Percentiles rank a stretch among this genome's conserved stretches.
Evolutionary conservation across 2,329 filamentous ascomycete species (phyloP).

Genomic region (Fulvia fulva): DNA sequence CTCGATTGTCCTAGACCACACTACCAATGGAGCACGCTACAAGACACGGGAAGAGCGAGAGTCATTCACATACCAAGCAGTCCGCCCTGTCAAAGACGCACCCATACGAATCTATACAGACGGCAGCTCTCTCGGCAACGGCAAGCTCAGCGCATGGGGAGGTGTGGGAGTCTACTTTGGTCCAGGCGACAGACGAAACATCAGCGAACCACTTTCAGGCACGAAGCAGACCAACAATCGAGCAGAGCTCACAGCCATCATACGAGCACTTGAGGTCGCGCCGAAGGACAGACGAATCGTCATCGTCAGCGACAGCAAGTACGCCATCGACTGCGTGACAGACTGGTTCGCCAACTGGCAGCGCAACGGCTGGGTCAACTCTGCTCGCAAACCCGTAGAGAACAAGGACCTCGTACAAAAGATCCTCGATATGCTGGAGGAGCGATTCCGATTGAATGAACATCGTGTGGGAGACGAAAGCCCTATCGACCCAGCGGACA

Average conservation of each 20-base stretch:
- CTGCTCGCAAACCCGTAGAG: constrained; percentile 66
- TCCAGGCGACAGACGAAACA: constrained; percentile 50
- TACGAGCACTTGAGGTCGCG: constrained; percentile 74
- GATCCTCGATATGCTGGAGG: constrained; percentile 66
- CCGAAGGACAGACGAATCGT: constrained; percentile 64
- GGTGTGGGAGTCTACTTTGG: constrained; percentile 65
- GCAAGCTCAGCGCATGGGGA: constrained; percentile 51
- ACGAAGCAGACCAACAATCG: constrained; percentile 86
- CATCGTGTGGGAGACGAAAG: constrained; percentile 23
- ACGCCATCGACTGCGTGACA: constrained; percentile 84
- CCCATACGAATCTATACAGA: constrained; percentile 61
- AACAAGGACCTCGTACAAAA: constrained; percentile 80
- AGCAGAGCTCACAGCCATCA: constrained; percentile 86
- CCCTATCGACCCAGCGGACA: constrained; percentile 10
- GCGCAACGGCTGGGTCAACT: constrained; percentile 72
- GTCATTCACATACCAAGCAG: constrained; percentile 45
- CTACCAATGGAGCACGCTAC: constrained; percentile 52
- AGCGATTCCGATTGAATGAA: constrained; percentile 38
- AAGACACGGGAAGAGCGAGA: constrained; percentile 50
- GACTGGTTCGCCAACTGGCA: constrained; percentile 79
- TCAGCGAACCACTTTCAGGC: constrained; percentile 73
- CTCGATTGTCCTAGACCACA: constrained; percentile 52
- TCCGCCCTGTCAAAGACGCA: constrained; percentile 40
- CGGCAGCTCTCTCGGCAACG: constrained; percentile 59
- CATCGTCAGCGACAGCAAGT: constrained; percentile 86